A percentile compares a stretch with the other conserved stretches of the same genome.
These are phyloP conservation scores for Suillus paluster DNA, from an alignment of 768 basidiomycete genomes.

Conservation along the genomic window DNA sequence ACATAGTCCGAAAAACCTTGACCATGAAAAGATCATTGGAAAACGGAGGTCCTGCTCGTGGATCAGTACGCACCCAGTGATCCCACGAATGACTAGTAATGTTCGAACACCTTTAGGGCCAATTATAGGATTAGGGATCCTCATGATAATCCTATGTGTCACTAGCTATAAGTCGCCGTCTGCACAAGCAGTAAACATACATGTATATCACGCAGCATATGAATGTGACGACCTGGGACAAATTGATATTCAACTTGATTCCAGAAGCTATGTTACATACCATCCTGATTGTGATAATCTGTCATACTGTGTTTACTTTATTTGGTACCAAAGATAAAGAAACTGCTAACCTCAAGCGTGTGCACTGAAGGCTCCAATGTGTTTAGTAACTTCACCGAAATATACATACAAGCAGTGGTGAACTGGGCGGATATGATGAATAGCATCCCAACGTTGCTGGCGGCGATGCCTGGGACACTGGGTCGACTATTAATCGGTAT, in stretches of 20 bases:
- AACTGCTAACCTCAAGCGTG: conserved; percentile 52
- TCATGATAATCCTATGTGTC: conserved; percentile 37
- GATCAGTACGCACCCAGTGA: conserved; percentile 54
- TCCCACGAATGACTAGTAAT: conserved; percentile 60
- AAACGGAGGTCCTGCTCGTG: neutral
- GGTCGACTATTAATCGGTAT: neutral
- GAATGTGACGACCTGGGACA: conserved; percentile 52
- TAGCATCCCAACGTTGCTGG: conserved; percentile 59
- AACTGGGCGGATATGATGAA: conserved; percentile 60
- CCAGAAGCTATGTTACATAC: conserved; percentile 32
- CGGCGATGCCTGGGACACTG: conserved; percentile 13
- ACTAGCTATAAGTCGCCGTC: neutral
- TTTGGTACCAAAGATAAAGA: neutral
- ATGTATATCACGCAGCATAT: conserved; percentile 57
- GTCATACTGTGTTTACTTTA: neutral
- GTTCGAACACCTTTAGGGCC: conserved; percentile 72
- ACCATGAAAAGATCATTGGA: neutral
- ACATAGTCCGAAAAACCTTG: conserved; percentile 75
- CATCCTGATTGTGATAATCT: conserved; percentile 66
- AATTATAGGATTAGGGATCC: conserved; percentile 59
- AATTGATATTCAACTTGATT: neutral
- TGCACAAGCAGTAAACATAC: conserved; percentile 29
- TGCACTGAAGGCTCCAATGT: conserved; percentile 59
- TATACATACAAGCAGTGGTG: conserved; percentile 63
- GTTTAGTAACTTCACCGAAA: conserved; percentile 66